Evolutionary conservation across 306 rosid species (phyloP).

Genomic region (Pyrus pyrifolia): DNA sequence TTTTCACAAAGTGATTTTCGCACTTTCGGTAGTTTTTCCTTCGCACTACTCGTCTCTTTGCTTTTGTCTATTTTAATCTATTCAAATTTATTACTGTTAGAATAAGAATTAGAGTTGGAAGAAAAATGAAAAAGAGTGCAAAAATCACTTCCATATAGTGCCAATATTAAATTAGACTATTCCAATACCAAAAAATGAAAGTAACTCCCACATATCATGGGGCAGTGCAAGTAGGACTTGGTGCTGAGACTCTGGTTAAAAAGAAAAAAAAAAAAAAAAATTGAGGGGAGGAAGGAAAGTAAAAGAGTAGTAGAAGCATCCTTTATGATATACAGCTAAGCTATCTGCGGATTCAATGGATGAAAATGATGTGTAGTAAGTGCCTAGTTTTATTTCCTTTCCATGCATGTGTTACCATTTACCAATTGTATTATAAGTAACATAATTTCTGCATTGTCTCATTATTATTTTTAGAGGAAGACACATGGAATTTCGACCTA

Average conservation of each 20-base stretch:
- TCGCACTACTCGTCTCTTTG: too few relatives aligned
- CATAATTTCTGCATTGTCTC: not conserved
- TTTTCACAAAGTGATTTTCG: not conserved
- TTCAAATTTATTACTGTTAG: too few relatives aligned
- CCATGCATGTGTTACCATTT: not conserved
- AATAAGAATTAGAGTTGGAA: too few relatives aligned
- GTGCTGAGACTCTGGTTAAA: too few relatives aligned
- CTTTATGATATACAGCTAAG: conserved; percentile 46
- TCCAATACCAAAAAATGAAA: not conserved
- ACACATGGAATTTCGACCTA: not conserved
- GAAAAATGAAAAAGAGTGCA: too few relatives aligned
- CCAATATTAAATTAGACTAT: not conserved
- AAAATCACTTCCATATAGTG: not conserved
- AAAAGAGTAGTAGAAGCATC: not conserved
- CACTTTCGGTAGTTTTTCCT: too few relatives aligned
- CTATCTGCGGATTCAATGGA: conserved; percentile 32
- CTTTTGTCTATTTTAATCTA: too few relatives aligned
- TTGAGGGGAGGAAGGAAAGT: not conserved
- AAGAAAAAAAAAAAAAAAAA: too few relatives aligned
- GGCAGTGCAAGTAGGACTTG: too few relatives aligned
- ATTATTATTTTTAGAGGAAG: not conserved
- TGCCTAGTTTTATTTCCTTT: conserved; percentile 2
- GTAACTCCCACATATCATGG: too few relatives aligned
- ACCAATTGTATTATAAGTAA: not conserved
- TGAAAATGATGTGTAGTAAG: conserved; percentile 35